Conservation (phyloP, 805 yeast species). For the Limtongozyma cylindracea region DNA sequence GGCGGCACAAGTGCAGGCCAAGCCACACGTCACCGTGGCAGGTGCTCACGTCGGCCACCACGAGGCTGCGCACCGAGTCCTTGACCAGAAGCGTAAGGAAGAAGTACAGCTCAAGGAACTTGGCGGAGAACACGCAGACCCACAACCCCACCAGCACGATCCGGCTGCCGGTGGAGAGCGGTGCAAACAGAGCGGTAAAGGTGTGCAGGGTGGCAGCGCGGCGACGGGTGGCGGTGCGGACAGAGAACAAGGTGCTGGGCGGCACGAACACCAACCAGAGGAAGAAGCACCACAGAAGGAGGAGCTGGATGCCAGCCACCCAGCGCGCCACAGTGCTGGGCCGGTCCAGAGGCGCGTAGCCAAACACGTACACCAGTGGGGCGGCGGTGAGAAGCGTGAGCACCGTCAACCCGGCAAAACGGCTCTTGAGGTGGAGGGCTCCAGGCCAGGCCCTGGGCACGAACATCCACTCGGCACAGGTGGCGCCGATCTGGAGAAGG, state of each 20-base stretch:
- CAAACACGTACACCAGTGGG: conserved; percentile 8
- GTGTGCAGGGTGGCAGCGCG: conserved; percentile 1
- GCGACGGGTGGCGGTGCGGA: conserved; percentile 1
- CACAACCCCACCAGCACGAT: conserved; percentile 7
- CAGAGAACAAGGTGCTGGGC: conserved; percentile 5
- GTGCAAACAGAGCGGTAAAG: conserved; percentile 7
- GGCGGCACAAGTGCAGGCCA: conserved; percentile 5
- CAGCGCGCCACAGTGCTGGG: conserved; percentile 5
- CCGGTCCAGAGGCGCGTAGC: conserved; percentile 5
- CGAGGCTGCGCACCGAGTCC: conserved; percentile 9
- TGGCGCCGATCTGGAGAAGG: conserved; percentile 6
- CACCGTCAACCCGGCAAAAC: conserved; percentile 2
- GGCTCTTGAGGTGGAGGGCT: conserved; percentile 2
- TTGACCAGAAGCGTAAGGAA: conserved; percentile 10
- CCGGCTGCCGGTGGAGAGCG: conserved; percentile 4
- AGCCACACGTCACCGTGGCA: conserved; percentile 7
- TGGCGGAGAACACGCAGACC: conserved; percentile 9
- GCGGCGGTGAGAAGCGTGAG: conserved; percentile 4
- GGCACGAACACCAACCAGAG: conserved; percentile 8
- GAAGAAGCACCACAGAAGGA: conserved; percentile 7
- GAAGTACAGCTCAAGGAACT: conserved; percentile 11
- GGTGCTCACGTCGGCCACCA: conserved; percentile 6
- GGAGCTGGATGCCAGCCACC: conserved; percentile 6
- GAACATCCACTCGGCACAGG: conserved; percentile 5
- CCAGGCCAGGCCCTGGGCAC: conserved; percentile 7